Evolutionary conservation across 306 rosid genomes (phyloP).

Genomic region (Rosa multiflora): DNA sequence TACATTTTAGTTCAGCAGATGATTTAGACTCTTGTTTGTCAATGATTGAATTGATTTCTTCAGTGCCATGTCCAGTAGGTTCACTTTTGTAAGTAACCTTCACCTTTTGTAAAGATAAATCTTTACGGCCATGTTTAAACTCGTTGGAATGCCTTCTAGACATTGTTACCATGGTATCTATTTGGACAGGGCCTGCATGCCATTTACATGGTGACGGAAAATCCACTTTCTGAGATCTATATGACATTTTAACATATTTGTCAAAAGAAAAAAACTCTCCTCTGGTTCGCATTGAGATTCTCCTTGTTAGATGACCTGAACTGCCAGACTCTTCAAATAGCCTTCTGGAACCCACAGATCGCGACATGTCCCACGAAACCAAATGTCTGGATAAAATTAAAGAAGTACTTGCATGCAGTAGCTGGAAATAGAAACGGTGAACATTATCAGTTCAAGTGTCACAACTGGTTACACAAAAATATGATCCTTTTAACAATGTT

Average conservation of each 20-base stretch:
- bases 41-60: not conserved
- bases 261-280: not conserved
- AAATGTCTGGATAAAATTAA: not conserved
- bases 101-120: not conserved
- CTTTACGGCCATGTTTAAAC: not conserved
- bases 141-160: not conserved
- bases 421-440: not conserved
- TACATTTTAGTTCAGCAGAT: not conserved
- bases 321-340: not conserved
- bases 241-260: not conserved
- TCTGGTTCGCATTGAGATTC: not conserved
- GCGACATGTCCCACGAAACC: slow-evolving; percentile 2
- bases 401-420: not conserved
- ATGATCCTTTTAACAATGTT: not conserved
- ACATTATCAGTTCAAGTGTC: not conserved
- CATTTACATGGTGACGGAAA: not conserved
- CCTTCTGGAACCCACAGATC: slow-evolving; percentile 2
- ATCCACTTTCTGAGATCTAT: not conserved
- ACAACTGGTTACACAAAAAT: not conserved
- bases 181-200: slow-evolving; percentile 3
- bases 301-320: slow-evolving; percentile 4
- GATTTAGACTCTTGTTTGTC: not conserved
- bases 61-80: slow-evolving; percentile 2
- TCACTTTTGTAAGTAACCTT: not conserved
- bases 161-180: not conserved